Base-by-base conservation (phyloP, 805 yeast genomes). In the Ogataea zsoltii region DNA sequence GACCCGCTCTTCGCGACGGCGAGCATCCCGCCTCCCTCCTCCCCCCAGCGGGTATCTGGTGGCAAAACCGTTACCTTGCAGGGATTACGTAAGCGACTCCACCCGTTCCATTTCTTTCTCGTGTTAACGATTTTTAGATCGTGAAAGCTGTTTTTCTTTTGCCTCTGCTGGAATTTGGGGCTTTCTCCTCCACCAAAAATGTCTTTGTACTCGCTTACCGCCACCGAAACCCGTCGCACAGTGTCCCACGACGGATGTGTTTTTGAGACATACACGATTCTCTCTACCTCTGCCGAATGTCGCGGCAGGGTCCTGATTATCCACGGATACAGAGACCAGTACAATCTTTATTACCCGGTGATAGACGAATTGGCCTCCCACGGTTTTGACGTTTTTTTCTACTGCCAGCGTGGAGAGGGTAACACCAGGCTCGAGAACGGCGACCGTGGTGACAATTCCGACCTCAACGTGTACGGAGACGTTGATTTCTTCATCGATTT, bases 381-480 rank as follows among this genome's bases (percentile, higher is more conserved):
- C 11, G 91, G 92, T 0, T 83, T 75, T 59, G 90, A 85, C 55
- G 70, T 77, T 0, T 84, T 82, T 60, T 77, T 77, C 57, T 87
- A 78, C 62, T 89, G 82, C 61, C 92, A 85, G 63, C 70, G 91
- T 58, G 95, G 94, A 0, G 79, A 88, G 7, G 91, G 91, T 2
- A 73, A 68, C 42, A 84, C 91, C 0, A 73, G 81, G 1, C 74
- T 76, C 1, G 36, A 39, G 9, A 80, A 80, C 19, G 71, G 74
- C 26, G 58, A 65, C 6, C 68, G 71, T 37, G 92, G 91, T 9
- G 60, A 63, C 19, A 79, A 88, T 1, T 70, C 78, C 56, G 90
- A 85, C 48, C 55, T 51, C 38, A 76, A 75, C 49, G 76, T 79
- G 1, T 80, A 77, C 57, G 69, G 73, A 19, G 91, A 83, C 58